Evolutionary conservation across 2,329 filamentous ascomycete genomes (phyloP), one percentile per base, ranked within the genome.

Genomic region (Talaromyces rugulosus): DNA sequence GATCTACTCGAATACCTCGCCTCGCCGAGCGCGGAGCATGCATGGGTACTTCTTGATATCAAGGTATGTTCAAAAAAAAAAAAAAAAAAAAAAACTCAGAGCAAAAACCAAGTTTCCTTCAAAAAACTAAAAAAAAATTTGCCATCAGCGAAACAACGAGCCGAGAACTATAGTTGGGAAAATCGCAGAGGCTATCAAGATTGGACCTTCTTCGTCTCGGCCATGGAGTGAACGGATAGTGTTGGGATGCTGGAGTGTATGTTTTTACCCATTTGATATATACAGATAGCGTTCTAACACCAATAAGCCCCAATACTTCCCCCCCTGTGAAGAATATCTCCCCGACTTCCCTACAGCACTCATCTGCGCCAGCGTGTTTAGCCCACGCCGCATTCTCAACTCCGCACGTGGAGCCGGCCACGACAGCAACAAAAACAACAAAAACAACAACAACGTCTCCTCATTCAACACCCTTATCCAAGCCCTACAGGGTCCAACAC

Each of bases 21-120:
- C 0, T 79, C 84, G 66, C 87, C 87, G 0, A 88, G 82, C 0
- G 73, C 84, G 44, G 85, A 90, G 69, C 74, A 88, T 51, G 81
- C 93, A 9, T 96, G 93, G 93, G 69, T 95, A 5, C 75, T 97
- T 64, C 80, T 98, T 3, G 94, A 98, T 73, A 91, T 98, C 73
- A 98, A 97, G 81, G 88, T 91, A 74, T 23, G 70, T 65, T 65
- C 56, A 52, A n/a, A 23, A 42, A 1, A 11, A 27, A 18, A n/a
- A n/a, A 23, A 47, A 4, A 2, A 42, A 1, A 11, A 27, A 18
- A n/a, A n/a, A 23, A 47, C n/a, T n/a, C n/a, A n/a, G n/a, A n/a
- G n/a, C n/a, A 4, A 2, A 47, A 27, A 36, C 8, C 33, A 12
- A 12, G 7, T 12, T 30, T 34, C 16, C 6, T n/a, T 27, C 11